Evolutionary conservation across 1,139 yeast species (phyloP).

Genomic region (Pneumocystis canis): DNA sequence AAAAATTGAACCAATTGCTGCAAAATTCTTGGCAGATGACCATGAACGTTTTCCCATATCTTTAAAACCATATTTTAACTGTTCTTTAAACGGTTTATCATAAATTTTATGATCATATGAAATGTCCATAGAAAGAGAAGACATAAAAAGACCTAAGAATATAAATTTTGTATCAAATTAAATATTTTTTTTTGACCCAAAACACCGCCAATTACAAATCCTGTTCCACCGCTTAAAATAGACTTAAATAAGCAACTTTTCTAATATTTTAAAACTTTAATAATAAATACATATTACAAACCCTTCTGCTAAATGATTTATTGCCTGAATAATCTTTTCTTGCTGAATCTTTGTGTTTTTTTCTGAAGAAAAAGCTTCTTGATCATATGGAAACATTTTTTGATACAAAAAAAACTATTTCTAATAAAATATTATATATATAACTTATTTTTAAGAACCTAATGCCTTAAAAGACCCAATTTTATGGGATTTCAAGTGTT

Average conservation of each 20-base stretch:
- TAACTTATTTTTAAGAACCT: not conserved
- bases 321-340: not conserved
- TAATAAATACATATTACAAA: not conserved
- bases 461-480: not conserved
- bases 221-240: conserved; percentile 81
- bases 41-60: conserved; percentile 86
- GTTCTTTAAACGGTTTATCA: conserved; percentile 82
- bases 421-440: not conserved
- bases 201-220: conserved; percentile 89
- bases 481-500: not conserved
- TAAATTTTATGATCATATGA: conserved; percentile 32
- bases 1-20: conserved; percentile 83
- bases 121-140: conserved; percentile 43
- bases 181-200: not conserved
- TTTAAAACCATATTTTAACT: conserved; percentile 74
- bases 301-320: not conserved
- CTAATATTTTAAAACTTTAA: not conserved
- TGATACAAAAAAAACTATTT: not conserved
- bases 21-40: conserved; percentile 84
- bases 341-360: not conserved
- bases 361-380: not conserved
- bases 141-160: conserved; percentile 86
- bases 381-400: not conserved
- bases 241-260: conserved; percentile 76
- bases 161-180: not conserved